phyloP scores from a whole-genome alignment of 2,329 filamentous ascomycete genomes.

The Beauveria sp. region DNA sequence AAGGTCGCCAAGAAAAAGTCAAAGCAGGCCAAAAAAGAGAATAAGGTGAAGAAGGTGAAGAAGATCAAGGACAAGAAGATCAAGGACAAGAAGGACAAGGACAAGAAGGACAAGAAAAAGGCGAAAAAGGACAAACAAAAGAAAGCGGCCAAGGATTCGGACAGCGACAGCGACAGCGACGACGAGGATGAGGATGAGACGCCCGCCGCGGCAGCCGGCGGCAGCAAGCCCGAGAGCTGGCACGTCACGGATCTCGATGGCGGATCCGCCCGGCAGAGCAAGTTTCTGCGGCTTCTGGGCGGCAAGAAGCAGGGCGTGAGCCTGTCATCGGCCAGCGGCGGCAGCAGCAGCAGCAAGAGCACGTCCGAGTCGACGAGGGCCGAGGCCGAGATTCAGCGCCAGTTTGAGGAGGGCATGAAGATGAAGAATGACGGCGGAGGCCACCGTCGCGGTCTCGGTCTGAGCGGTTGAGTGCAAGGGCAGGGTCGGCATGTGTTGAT shows the following conservation, averaged over 20 bases:
- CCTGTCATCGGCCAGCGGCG: neutral
- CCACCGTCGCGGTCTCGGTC: slow-evolving; percentile 36
- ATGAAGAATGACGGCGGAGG: slow-evolving; percentile 45
- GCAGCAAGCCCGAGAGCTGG: slow-evolving; percentile 37
- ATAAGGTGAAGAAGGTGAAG: slow-evolving; percentile 16
- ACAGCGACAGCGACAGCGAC: slow-evolving; percentile 10
- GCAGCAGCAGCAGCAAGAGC: slow-evolving; percentile 14
- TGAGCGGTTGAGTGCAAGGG: slow-evolving; percentile 36
- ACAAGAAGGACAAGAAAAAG: slow-evolving; percentile 13
- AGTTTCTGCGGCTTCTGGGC: slow-evolving; percentile 47
- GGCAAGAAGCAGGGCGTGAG: slow-evolving; percentile 10
- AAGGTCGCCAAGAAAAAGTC: neutral
- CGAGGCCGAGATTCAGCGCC: slow-evolving; percentile 46
- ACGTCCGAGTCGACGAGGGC: slow-evolving; percentile 29
- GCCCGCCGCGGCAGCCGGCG: slow-evolving; percentile 3
- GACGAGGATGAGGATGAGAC: slow-evolving; percentile 12
- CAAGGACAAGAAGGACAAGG: slow-evolving; percentile 5
- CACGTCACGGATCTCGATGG: slow-evolving; percentile 46
- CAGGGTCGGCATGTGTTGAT: no score
- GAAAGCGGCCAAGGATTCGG: slow-evolving; percentile 13
- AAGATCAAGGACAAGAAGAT: slow-evolving; percentile 16
- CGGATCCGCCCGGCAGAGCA: slow-evolving; percentile 41
- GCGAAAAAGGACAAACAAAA: slow-evolving; percentile 11
- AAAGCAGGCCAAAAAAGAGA: slow-evolving; percentile 15
- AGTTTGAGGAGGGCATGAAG: slow-evolving; percentile 49